Conservation (phyloP, 495 filamentous ascomycete genomes). For the Aspergillus funiculosus region DNA sequence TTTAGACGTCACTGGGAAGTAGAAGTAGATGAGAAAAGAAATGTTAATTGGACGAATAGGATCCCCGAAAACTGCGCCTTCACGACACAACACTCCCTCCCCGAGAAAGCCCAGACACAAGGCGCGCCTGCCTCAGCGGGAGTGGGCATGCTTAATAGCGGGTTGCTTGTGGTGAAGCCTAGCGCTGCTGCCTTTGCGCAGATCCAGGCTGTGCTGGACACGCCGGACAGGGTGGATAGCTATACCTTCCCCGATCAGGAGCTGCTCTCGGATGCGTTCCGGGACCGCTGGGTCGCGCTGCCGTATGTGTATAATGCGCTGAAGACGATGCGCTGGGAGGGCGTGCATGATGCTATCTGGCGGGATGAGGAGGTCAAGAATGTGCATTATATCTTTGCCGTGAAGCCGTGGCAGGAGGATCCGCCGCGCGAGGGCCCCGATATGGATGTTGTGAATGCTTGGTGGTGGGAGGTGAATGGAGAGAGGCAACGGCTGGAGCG, state of each 20-base stretch:
- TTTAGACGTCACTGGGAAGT: no score
- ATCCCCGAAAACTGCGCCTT: slow-evolving; percentile 69
- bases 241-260: slow-evolving; percentile 77
- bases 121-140: slow-evolving; percentile 48
- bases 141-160: slow-evolving; percentile 66
- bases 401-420: slow-evolving; percentile 74
- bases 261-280: slow-evolving; percentile 61
- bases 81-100: slow-evolving; percentile 59
- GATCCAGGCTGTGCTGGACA: slow-evolving; percentile 41
- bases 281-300: slow-evolving; percentile 62
- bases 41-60: slow-evolving; percentile 26
- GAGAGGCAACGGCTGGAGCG: slow-evolving; percentile 50
- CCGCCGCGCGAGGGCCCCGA: slow-evolving; percentile 20
- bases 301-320: slow-evolving; percentile 80
- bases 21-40: no score
- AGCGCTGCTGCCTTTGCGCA: slow-evolving; percentile 47
- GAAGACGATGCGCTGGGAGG: slow-evolving; percentile 65
- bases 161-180: slow-evolving; percentile 67
- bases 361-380: slow-evolving; percentile 70
- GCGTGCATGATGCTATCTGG: slow-evolving; percentile 70
- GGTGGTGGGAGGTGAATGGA: slow-evolving; percentile 59
- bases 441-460: slow-evolving; percentile 42
- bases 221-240: slow-evolving; percentile 30
- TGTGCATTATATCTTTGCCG: slow-evolving; percentile 71
- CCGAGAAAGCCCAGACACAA: slow-evolving; percentile 50